A percentile compares a stretch with the other conserved stretches of the same genome.
These are phyloP conservation scores for Gracilariopsis chorda DNA, from an alignment of 23 red algal genomes.

Conservation along the genomic window DNA sequence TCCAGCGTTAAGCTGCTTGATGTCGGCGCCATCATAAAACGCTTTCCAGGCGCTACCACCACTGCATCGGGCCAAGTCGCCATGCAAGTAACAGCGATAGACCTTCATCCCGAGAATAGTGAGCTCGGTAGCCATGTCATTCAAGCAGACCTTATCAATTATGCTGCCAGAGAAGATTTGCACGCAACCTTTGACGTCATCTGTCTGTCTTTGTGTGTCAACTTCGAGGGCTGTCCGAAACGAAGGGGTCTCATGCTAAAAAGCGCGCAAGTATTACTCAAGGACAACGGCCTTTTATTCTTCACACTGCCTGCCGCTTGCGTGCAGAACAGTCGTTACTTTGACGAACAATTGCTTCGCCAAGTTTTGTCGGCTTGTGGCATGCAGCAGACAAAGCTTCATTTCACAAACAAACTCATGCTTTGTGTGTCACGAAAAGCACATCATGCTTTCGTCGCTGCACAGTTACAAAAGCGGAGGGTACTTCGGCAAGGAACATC, in stretches of 20 bases:
- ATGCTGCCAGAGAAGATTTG: not conserved
- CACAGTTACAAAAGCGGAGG: not conserved
- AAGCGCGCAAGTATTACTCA: not conserved
- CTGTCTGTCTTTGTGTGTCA: slow-evolving; percentile 44
- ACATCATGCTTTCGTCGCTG: not conserved
- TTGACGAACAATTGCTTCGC: not conserved
- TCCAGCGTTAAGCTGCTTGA: not conserved
- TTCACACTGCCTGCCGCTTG: slow-evolving; percentile 37
- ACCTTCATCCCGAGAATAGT: slow-evolving; percentile 26
- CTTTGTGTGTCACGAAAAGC: not conserved
- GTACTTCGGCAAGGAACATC: not conserved
- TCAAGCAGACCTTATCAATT: slow-evolving; percentile 44
- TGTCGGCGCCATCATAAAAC: not conserved
- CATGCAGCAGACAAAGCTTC: not conserved
- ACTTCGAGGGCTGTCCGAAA: slow-evolving; percentile 33
- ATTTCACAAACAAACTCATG: slow-evolving; percentile 8
- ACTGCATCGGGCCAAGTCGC: not conserved
- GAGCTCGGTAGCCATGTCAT: not conserved
- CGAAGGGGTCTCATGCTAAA: slow-evolving; percentile 37
- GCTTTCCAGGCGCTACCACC: not conserved
- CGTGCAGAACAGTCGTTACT: slow-evolving; percentile 33
- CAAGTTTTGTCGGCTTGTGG: slow-evolving; percentile 16
- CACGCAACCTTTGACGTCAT: slow-evolving; percentile 12
- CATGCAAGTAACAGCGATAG: slow-evolving; percentile 26
- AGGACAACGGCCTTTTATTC: not conserved